A percentile compares a stretch with the other conserved stretches of the same genome.
These are phyloP conservation scores for Perilla frutescens DNA, from an alignment of 257 asterid species.

Conservation along the genomic window DNA sequence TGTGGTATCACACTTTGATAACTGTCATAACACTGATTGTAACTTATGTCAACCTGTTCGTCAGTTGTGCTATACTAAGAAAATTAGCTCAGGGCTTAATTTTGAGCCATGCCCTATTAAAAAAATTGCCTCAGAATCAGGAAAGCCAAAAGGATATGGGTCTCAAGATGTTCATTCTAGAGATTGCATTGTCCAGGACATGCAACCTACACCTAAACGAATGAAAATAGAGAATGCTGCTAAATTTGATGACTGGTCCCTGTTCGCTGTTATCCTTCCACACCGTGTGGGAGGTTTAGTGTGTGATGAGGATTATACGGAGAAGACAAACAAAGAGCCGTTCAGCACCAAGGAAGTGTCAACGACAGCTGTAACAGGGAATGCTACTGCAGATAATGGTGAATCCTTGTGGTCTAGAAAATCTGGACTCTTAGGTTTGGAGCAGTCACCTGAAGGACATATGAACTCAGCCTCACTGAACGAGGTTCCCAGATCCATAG, in stretches of 20 bases:
- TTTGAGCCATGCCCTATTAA: constrained; percentile 24
- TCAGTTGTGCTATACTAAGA: constrained; percentile 8
- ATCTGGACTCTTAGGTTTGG: constrained; percentile 1
- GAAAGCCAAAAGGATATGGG: constrained; percentile 25
- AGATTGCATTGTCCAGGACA: constrained; percentile 35
- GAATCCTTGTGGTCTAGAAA: constrained; percentile 5
- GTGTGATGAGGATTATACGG: constrained; percentile 12
- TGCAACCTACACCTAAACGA: constrained; percentile 49
- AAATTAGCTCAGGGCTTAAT: constrained; percentile 31
- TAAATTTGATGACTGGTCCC: constrained; percentile 38
- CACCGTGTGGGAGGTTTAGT: constrained; percentile 8
- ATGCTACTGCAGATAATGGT: constrained; percentile 33
- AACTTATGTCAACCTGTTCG: constrained; percentile 47
- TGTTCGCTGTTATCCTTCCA: constrained; percentile 30
- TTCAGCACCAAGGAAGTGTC: constrained; percentile 31
- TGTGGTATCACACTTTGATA: constrained; percentile 51
- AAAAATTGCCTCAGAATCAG: constrained; percentile 38
- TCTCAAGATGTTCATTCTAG: constrained; percentile 31
- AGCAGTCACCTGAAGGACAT: constrained; percentile 28
- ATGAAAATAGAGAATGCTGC: constrained; percentile 40
- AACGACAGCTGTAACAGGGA: constrained; percentile 35
- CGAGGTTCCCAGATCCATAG: constrained; percentile 26
- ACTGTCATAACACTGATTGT: constrained; percentile 42
- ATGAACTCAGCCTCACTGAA: constrained; percentile 6
- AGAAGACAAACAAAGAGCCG: constrained; percentile 28